Evolutionary conservation across 331 rosid genomes (phyloP).

Genomic region (Dryas integrifolia): DNA sequence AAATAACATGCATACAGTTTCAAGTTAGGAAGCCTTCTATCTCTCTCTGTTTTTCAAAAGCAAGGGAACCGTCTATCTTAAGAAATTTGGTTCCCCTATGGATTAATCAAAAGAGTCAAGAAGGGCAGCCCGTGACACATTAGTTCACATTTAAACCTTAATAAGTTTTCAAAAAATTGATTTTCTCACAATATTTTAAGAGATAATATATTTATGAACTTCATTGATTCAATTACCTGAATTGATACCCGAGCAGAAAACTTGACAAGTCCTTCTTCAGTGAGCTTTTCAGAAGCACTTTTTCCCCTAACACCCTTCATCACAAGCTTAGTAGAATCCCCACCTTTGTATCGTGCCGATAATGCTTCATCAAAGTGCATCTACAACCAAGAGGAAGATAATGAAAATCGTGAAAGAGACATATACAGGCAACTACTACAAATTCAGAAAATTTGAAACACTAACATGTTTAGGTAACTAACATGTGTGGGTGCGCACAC

Average conservation of each 20-base stretch:
- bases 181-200: background rate
- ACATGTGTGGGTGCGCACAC: background rate
- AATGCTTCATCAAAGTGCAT: slow-evolving; percentile 94
- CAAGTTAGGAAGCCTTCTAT: background rate
- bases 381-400: slow-evolving; percentile 37
- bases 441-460: slow-evolving; percentile 10
- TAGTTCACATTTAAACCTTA: background rate
- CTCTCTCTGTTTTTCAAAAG: background rate
- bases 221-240: slow-evolving; percentile 62
- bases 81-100: background rate
- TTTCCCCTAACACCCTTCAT: slow-evolving; percentile 76
- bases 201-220: background rate
- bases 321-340: slow-evolving; percentile 76
- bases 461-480: background rate
- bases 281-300: slow-evolving; percentile 77
- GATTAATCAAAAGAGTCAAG: background rate
- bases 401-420: slow-evolving; percentile 10
- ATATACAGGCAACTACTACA: slow-evolving; percentile 19
- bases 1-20: background rate
- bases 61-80: background rate
- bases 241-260: slow-evolving; percentile 84
- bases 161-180: background rate
- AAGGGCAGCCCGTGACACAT: slow-evolving; percentile 1
- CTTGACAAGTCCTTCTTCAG: slow-evolving; percentile 93
- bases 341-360: slow-evolving; percentile 84